Conservation (phyloP, 2,329 filamentous ascomycete species). For the Metarhizium sp. region DNA sequence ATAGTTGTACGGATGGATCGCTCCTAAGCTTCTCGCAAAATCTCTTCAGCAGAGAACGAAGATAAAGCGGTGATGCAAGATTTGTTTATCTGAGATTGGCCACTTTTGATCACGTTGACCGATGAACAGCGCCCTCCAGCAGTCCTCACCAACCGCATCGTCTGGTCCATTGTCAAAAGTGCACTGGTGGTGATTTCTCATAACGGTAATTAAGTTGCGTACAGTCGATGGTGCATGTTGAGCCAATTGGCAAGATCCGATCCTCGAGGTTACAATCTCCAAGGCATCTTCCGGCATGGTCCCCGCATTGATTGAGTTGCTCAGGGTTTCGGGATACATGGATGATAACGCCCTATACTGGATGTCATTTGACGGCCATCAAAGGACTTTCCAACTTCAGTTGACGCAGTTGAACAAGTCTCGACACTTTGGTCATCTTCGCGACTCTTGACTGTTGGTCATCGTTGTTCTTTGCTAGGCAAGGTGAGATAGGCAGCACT, state of each 20-base stretch:
- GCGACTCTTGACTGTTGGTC: not conserved
- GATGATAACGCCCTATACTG: not conserved
- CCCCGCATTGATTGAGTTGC: not conserved
- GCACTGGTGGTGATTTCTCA: not conserved
- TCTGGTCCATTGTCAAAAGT: too few relatives aligned
- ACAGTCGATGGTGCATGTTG: not conserved
- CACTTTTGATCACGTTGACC: too few relatives aligned
- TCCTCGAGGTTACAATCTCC: not conserved
- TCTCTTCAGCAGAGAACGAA: too few relatives aligned
- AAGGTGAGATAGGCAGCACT: not conserved
- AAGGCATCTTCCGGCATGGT: not conserved
- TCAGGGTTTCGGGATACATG: not conserved
- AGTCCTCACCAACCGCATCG: too few relatives aligned
- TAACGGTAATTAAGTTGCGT: not conserved
- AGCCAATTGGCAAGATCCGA: too few relatives aligned
- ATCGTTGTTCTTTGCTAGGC: not conserved
- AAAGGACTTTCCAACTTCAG: not conserved
- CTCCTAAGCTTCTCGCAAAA: too few relatives aligned
- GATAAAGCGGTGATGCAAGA: too few relatives aligned
- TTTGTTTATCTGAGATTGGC: too few relatives aligned
- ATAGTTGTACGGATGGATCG: too few relatives aligned
- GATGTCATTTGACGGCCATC: not conserved
- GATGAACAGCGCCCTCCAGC: too few relatives aligned
- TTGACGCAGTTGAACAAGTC: not conserved
- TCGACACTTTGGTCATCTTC: not conserved